Conservation (phyloP, 805 yeast genomes). For the Candida tammaniensis region DNA sequence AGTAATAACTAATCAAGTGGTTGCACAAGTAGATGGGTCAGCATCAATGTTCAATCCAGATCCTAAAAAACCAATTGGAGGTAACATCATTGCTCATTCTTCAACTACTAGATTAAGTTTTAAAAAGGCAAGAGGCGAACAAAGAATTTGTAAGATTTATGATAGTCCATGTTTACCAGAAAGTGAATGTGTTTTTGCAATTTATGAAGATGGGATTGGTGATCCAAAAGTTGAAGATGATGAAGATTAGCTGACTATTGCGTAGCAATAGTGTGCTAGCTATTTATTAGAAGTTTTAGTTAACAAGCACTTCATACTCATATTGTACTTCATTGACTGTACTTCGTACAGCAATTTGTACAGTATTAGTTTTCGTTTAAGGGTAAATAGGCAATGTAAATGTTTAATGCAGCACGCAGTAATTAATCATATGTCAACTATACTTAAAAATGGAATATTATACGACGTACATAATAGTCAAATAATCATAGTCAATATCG, state of each 20-base stretch:
- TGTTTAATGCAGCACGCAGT: too few relatives aligned
- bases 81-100: slow-evolving; percentile 95
- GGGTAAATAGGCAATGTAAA: too few relatives aligned
- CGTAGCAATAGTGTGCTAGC: too few relatives aligned
- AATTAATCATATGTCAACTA: too few relatives aligned
- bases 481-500: too few relatives aligned
- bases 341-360: too few relatives aligned
- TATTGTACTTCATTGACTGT: too few relatives aligned
- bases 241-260: slow-evolving; percentile 7
- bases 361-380: too few relatives aligned
- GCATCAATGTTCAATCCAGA: slow-evolving; percentile 82
- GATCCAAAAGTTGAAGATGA: slow-evolving; percentile 86
- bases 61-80: slow-evolving; percentile 98
- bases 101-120: slow-evolving; percentile 91
- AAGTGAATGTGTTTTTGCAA: slow-evolving; percentile 91
- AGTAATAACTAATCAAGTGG: slow-evolving; percentile 89
- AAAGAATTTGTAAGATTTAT: slow-evolving; percentile 89
- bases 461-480: too few relatives aligned
- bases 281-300: too few relatives aligned
- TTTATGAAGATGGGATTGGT: slow-evolving; percentile 94
- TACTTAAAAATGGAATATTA: too few relatives aligned
- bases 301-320: too few relatives aligned
- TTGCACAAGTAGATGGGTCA: slow-evolving; percentile 96
- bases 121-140: slow-evolving; percentile 88
- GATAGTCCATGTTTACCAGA: slow-evolving; percentile 98